Percentiles rank a stretch among this genome's conserved stretches.
These are phyloP conservation scores for Akanthomyces lecanii DNA, from an alignment of 2,329 filamentous ascomycete species.

Conservation along the genomic window DNA sequence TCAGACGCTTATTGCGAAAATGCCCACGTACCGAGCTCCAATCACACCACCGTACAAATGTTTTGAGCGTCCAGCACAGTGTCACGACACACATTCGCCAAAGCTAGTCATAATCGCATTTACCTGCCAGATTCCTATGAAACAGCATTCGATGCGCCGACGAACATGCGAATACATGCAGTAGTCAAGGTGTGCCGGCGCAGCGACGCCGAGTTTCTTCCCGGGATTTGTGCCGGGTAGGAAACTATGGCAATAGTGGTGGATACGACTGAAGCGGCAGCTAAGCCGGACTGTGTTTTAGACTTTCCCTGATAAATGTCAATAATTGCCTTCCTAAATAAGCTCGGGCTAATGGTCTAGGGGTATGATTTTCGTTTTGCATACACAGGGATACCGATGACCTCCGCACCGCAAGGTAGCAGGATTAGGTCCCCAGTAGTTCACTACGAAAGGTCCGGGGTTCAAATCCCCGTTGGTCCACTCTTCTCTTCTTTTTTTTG, in stretches of 20 bases:
- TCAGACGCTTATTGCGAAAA: no score
- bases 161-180: no score
- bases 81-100: no score
- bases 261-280: no score
- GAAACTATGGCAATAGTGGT: background rate
- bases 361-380: slow-evolving; percentile 18
- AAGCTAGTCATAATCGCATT: no score
- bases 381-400: slow-evolving; percentile 17
- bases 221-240: background rate
- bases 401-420: slow-evolving; percentile 16
- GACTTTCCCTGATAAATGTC: background rate
- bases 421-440: slow-evolving; percentile 15
- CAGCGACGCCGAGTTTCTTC: background rate
- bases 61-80: no score
- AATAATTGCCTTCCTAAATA: background rate
- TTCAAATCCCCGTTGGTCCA: slow-evolving; percentile 18
- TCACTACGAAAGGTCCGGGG: slow-evolving; percentile 17
- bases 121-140: no score
- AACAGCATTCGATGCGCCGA: no score
- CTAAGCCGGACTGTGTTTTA: no score
- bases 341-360: slow-evolving; percentile 17
- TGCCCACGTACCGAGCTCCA: no score
- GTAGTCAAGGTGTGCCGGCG: background rate
- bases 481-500: background rate
- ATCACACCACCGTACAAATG: no score